phyloP scores from a whole-genome alignment of 2,329 filamentous ascomycete species.

The Fusarium devonianum region DNA sequence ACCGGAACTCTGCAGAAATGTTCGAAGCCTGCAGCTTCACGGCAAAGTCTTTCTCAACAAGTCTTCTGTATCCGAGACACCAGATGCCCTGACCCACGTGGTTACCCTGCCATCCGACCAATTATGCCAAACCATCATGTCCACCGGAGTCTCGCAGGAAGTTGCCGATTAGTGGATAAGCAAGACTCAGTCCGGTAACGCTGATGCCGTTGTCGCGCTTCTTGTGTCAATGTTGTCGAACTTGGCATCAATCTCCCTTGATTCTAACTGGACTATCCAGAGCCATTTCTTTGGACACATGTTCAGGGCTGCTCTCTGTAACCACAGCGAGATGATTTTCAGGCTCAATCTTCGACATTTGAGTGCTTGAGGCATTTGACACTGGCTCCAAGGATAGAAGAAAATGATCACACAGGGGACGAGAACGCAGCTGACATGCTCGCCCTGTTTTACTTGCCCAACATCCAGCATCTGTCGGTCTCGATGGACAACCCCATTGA shows the following conservation, averaged over 20 bases:
- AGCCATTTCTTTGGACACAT: background rate
- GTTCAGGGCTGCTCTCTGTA: conserved; percentile 7
- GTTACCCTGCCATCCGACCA: background rate
- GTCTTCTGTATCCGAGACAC: too few relatives aligned
- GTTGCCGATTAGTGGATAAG: background rate
- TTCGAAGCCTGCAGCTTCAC: background rate
- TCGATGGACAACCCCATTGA: conserved; percentile 17
- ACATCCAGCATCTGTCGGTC: background rate
- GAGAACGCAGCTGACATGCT: conserved; percentile 14
- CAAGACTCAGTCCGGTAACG: background rate
- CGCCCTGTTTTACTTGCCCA: conserved; percentile 13
- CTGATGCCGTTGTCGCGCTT: conserved; percentile 14
- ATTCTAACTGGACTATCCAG: conserved; percentile 3
- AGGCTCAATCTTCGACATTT: background rate
- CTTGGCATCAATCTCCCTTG: conserved; percentile 1
- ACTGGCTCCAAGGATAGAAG: background rate
- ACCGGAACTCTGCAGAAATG: background rate
- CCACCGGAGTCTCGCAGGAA: background rate
- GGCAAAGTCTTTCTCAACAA: background rate
- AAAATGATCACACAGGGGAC: background rate
- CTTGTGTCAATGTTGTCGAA: conserved; percentile 7
- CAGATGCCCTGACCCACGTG: background rate
- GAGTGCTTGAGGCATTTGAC: background rate
- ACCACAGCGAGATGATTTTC: background rate
- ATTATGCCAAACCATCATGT: background rate